Evolutionary conservation across 768 basidiomycete genomes (phyloP).

Genomic region (Tulasnella sp.): DNA sequence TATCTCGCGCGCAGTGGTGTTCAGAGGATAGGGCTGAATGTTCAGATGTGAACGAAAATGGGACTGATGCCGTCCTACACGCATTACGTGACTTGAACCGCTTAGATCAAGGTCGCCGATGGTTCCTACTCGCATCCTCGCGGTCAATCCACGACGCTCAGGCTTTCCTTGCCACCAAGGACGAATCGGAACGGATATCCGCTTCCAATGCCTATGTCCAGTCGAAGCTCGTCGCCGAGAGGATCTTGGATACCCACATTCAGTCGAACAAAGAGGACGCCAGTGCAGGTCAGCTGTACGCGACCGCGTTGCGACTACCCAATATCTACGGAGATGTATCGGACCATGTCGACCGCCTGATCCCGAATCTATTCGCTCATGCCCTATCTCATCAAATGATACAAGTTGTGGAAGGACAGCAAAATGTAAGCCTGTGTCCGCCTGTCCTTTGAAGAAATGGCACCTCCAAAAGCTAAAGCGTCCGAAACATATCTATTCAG

Average conservation of each 20-base stretch:
- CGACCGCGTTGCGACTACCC: slow-evolving; percentile 22
- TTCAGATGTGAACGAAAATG: slow-evolving; percentile 22
- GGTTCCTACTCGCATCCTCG: slow-evolving; percentile 24
- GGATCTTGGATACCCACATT: slow-evolving; percentile 17
- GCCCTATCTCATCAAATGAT: slow-evolving; percentile 24
- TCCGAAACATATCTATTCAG: not conserved
- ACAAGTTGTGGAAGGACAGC: slow-evolving; percentile 22
- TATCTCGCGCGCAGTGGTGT: slow-evolving; percentile 20
- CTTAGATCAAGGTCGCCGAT: slow-evolving; percentile 19
- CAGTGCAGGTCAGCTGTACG: slow-evolving; percentile 3
- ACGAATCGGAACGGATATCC: slow-evolving; percentile 17
- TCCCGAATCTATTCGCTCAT: slow-evolving; percentile 22
- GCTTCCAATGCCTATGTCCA: slow-evolving; percentile 22
- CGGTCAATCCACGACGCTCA: slow-evolving; percentile 24
- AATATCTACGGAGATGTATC: slow-evolving; percentile 25
- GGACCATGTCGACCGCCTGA: slow-evolving; percentile 23
- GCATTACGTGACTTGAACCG: slow-evolving; percentile 3
- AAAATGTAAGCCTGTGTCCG: slow-evolving; percentile 11
- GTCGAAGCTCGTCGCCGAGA: slow-evolving; percentile 23
- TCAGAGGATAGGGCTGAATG: slow-evolving; percentile 22
- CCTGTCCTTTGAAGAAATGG: not conserved
- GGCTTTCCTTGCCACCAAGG: slow-evolving; percentile 10
- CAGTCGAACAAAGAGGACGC: not conserved
- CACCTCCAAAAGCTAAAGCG: not conserved
- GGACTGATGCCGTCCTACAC: slow-evolving; percentile 19